These are phyloP conservation scores for Aspergillus niger DNA, from an alignment of 2,329 filamentous ascomycete species.

Conservation along the genomic window DNA sequence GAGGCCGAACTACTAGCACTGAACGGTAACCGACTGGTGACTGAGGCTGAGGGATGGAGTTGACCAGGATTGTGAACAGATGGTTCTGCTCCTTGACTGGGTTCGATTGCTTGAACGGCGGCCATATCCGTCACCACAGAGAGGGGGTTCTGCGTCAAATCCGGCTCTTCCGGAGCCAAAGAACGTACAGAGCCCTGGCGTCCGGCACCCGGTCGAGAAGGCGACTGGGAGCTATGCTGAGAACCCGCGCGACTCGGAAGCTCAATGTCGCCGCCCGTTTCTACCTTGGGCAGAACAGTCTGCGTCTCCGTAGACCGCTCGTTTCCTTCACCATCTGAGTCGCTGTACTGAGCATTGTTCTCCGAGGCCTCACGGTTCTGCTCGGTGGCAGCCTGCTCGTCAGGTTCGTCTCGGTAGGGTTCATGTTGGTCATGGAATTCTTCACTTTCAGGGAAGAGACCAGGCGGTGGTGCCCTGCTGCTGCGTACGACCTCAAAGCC, in stretches of 20 bases:
- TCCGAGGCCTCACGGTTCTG: constrained; percentile 31
- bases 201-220: constrained; percentile 70
- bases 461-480: constrained; percentile 77
- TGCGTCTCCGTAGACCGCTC: constrained; percentile 31
- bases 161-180: constrained; percentile 18
- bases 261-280: constrained; percentile 61
- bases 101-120: constrained; percentile 12
- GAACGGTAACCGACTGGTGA: constrained; percentile 46
- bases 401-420: constrained; percentile 60
- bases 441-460: constrained; percentile 58
- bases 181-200: constrained; percentile 39
- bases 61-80: constrained; percentile 18
- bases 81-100: constrained; percentile 16
- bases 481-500: constrained; percentile 96
- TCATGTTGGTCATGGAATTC: constrained; percentile 58
- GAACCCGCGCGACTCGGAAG: constrained; percentile 66
- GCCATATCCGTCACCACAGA: constrained; percentile 25
- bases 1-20: constrained; percentile 40
- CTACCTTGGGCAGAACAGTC: constrained; percentile 61
- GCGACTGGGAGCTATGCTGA: constrained; percentile 53
- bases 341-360: constrained; percentile 27
- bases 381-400: constrained; percentile 26
- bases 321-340: constrained; percentile 27
- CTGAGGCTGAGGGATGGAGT: constrained; percentile 30
- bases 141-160: constrained; percentile 16